Conservation (phyloP, 116 monocot species). For the Cymodocea nodosa region DNA sequence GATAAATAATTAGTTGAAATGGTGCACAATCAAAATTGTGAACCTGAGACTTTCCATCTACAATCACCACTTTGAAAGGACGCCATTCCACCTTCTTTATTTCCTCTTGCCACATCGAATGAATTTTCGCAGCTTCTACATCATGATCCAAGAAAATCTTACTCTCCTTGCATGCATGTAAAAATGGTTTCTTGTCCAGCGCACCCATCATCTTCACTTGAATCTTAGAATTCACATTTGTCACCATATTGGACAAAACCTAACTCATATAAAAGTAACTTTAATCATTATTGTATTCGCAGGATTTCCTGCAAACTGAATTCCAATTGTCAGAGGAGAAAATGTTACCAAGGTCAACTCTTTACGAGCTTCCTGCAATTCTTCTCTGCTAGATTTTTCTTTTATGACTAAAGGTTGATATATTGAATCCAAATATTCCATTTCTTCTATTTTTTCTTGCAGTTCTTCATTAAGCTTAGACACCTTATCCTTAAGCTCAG, state of each 20-base stretch:
- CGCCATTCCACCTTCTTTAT: constrained; percentile 17
- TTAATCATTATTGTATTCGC: not conserved
- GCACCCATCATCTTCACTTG: constrained; percentile 25
- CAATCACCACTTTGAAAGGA: constrained; percentile 11
- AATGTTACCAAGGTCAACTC: constrained; percentile 7
- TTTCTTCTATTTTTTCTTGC: constrained; percentile 15
- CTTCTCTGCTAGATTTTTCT: constrained; percentile 7
- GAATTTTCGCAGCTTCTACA: constrained; percentile 9
- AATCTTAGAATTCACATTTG: constrained; percentile 6
- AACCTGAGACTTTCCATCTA: constrained; percentile 2
- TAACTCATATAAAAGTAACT: not conserved
- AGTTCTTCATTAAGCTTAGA: constrained; percentile 19
- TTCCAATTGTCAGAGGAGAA: not conserved
- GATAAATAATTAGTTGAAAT: not conserved
- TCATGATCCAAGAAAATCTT: constrained; percentile 2
- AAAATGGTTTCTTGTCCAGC: constrained; percentile 16
- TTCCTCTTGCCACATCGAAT: constrained; percentile 18
- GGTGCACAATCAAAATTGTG: not conserved
- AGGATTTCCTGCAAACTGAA: not conserved
- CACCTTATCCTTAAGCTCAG: constrained; percentile 18
- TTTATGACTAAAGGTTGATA: constrained; percentile 10
- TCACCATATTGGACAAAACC: constrained; percentile 8
- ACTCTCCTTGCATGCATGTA: constrained; percentile 13
- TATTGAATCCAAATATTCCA: constrained; percentile 11
- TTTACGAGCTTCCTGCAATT: constrained; percentile 13